A percentile compares a stretch with the other conserved stretches of the same genome.
Evolutionary conservation across 495 filamentous ascomycete genomes (phyloP).

Genomic region (Penicillium paxilli): DNA sequence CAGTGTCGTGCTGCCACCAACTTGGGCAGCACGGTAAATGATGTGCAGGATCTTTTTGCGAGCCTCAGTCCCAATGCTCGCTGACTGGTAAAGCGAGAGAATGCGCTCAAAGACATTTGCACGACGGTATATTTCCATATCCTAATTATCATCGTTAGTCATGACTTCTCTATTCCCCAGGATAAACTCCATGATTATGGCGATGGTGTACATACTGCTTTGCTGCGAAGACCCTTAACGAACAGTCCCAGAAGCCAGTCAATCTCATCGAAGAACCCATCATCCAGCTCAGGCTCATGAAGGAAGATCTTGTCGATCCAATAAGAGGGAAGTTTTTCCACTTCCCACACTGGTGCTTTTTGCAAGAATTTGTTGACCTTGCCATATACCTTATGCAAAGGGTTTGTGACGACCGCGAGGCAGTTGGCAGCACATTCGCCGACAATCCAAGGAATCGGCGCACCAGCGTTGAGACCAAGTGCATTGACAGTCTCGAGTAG

Average conservation of each 20-base stretch:
- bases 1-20: constrained; percentile 81
- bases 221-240: constrained; percentile 63
- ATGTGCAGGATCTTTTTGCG: constrained; percentile 71
- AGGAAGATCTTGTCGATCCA: constrained; percentile 72
- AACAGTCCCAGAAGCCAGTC: constrained; percentile 81
- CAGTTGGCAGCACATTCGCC: constrained; percentile 72
- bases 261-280: constrained; percentile 72
- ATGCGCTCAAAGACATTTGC: constrained; percentile 78
- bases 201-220: constrained; percentile 38
- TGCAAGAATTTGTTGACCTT: constrained; percentile 86
- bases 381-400: constrained; percentile 78
- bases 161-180: neutral
- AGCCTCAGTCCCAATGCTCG: constrained; percentile 56
- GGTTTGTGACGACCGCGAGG: constrained; percentile 67
- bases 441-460: constrained; percentile 69
- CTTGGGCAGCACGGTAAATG: constrained; percentile 67
- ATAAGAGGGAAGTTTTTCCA: constrained; percentile 69
- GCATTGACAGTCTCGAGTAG: constrained; percentile 68
- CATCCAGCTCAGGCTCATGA: constrained; percentile 68
- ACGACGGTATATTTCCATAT: constrained; percentile 81
- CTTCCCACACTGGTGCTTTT: constrained; percentile 69
- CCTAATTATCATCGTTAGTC: constrained; percentile 48
- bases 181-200: neutral
- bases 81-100: constrained; percentile 68
- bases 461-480: constrained; percentile 41